phyloP scores from a whole-genome alignment of 2,329 filamentous ascomycete genomes.

The Chaetoscypha palmicola region DNA sequence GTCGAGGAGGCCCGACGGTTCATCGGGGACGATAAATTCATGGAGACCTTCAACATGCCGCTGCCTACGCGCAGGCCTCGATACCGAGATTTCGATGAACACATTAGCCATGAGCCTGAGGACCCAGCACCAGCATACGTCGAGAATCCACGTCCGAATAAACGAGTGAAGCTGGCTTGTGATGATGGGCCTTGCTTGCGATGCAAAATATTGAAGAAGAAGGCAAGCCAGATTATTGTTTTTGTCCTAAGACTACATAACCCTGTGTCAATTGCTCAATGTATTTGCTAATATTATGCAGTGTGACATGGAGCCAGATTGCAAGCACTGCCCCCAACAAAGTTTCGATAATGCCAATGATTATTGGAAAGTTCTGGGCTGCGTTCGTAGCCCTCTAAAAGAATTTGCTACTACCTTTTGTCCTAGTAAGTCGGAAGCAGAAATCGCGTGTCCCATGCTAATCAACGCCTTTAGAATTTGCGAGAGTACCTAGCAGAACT shows the following conservation, averaged over 20 bases:
- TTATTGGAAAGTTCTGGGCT: conserved; percentile 23
- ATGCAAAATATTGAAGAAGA: conserved; percentile 19
- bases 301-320: conserved; percentile 14
- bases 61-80: no score
- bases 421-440: no score
- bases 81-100: background rate
- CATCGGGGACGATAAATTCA: background rate
- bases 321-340: conserved; percentile 17
- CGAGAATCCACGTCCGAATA: conserved; percentile 1
- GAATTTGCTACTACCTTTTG: conserved; percentile 15
- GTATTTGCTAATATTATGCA: background rate
- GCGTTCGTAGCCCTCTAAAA: conserved; percentile 14
- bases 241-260: no score
- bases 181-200: conserved; percentile 13
- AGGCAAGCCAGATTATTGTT: no score
- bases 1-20: background rate
- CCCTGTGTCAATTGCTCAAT: background rate
- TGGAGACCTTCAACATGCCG: no score
- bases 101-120: no score
- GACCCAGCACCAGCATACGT: background rate
- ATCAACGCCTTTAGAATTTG: conserved; percentile 15
- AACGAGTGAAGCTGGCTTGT: conserved; percentile 4
- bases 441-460: no score
- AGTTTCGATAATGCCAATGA: conserved; percentile 18
- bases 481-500: conserved; percentile 10